Evolutionary conservation across 495 filamentous ascomycete genomes (phyloP).

Genomic region (Daldinia childiae): DNA sequence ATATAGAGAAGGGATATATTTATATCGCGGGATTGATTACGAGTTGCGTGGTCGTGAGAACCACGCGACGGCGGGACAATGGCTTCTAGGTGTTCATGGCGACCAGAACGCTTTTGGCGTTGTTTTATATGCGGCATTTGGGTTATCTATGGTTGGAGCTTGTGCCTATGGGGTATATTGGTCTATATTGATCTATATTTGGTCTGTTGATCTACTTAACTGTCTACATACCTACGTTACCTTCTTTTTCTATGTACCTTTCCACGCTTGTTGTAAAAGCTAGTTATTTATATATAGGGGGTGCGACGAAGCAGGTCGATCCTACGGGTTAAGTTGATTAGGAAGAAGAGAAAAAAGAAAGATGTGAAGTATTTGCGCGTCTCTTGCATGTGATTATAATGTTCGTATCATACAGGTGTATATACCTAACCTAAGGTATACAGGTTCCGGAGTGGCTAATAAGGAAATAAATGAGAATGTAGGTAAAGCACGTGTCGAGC

Average conservation of each 20-base stretch:
- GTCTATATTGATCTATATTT: background rate
- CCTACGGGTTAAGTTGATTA: constrained; percentile 4
- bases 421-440: too few species aligned
- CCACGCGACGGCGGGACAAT: constrained; percentile 14
- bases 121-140: constrained; percentile 14
- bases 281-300: constrained; percentile 19
- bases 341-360: constrained; percentile 12
- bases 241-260: constrained; percentile 32
- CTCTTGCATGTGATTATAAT: background rate
- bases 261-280: constrained; percentile 20
- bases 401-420: background rate
- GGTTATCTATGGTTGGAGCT: constrained; percentile 8
- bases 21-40: constrained; percentile 11
- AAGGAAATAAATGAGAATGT: constrained; percentile 1
- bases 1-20: constrained; percentile 29
- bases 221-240: constrained; percentile 19
- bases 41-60: constrained; percentile 13
- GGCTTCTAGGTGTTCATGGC: constrained; percentile 31
- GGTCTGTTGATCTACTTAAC: constrained; percentile 4
- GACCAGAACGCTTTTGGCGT: constrained; percentile 13
- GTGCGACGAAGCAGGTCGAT: background rate
- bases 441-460: constrained; percentile 5
- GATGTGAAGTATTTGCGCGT: background rate
- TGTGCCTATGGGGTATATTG: background rate
- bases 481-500: constrained; percentile 24